A percentile compares a stretch with the other conserved stretches of the same genome.
Evolutionary conservation across 2,329 filamentous ascomycete species (phyloP).

Genomic region (Shiraia sp.): DNA sequence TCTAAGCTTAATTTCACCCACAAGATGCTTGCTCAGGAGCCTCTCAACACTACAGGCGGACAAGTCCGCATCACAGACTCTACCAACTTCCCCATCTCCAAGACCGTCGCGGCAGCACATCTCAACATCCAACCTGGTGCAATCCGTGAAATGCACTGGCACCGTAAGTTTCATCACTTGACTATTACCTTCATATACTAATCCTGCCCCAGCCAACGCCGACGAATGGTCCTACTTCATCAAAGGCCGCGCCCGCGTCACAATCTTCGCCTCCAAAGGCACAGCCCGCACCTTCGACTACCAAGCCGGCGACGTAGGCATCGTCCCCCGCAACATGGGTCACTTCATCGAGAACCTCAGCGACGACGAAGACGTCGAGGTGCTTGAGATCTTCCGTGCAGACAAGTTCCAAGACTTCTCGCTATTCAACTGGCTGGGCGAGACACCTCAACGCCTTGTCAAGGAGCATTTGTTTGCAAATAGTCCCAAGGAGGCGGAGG

Average conservation of each 20-base stretch:
- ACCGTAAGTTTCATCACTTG: slow-evolving; percentile 48
- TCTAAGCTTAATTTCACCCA: slow-evolving; percentile 72
- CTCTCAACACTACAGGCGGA: slow-evolving; percentile 68
- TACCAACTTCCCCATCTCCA: slow-evolving; percentile 74
- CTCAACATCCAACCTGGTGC: slow-evolving; percentile 72
- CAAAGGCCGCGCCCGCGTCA: slow-evolving; percentile 70
- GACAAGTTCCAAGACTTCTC: slow-evolving; percentile 74
- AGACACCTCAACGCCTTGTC: slow-evolving; percentile 69
- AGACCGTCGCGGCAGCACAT: slow-evolving; percentile 72
- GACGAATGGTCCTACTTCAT: slow-evolving; percentile 86
- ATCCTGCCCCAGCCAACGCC: slow-evolving; percentile 52
- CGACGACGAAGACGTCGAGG: slow-evolving; percentile 73
- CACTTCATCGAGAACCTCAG: slow-evolving; percentile 80
- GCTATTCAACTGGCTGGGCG: slow-evolving; percentile 75
- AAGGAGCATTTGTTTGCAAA: slow-evolving; percentile 68
- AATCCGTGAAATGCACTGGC: slow-evolving; percentile 82
- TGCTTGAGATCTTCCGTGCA: slow-evolving; percentile 75
- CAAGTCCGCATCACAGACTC: slow-evolving; percentile 75
- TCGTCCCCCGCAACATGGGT: slow-evolving; percentile 75
- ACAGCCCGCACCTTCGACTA: slow-evolving; percentile 77
- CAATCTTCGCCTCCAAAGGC: slow-evolving; percentile 72
- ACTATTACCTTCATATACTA: not conserved
- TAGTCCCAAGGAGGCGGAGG: slow-evolving; percentile 63
- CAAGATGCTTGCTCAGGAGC: slow-evolving; percentile 70
- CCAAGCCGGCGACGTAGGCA: slow-evolving; percentile 72